A percentile compares a stretch with the other conserved stretches of the same genome.
Conservation (phyloP, 2,329 filamentous ascomycete species). For the Exophiala calicioides region DNA sequence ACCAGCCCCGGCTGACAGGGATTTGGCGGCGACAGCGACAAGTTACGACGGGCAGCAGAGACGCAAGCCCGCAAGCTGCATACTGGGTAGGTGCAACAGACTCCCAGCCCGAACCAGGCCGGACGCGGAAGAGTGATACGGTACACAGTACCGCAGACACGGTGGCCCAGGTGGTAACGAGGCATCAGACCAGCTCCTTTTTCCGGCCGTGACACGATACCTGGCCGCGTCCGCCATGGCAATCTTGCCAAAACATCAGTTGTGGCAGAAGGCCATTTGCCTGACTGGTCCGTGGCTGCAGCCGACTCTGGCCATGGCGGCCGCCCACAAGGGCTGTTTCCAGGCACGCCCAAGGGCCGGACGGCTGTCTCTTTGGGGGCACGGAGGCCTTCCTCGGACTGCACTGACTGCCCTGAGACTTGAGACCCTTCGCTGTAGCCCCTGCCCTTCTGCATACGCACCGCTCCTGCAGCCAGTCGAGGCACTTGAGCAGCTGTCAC, state of each 20-base stretch:
- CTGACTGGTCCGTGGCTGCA: slow-evolving; percentile 1
- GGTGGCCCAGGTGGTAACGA: background rate
- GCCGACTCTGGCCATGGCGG: background rate
- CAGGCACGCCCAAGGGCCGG: slow-evolving; percentile 3
- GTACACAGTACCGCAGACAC: background rate
- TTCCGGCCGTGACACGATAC: too few relatives aligned
- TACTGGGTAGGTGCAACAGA: slow-evolving; percentile 1
- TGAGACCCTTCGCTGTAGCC: too few relatives aligned
- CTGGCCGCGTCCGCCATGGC: too few relatives aligned
- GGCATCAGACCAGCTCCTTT: slow-evolving; percentile 1
- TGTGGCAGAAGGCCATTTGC: slow-evolving; percentile 21
- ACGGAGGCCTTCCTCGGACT: too few relatives aligned
- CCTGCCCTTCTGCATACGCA: too few relatives aligned
- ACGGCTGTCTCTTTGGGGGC: slow-evolving; percentile 2
- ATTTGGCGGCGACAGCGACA: slow-evolving; percentile 20
- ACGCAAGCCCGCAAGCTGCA: slow-evolving; percentile 12
- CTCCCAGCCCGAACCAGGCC: slow-evolving; percentile 1
- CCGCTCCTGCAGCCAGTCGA: too few relatives aligned
- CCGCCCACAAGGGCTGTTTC: slow-evolving; percentile 11
- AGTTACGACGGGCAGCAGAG: slow-evolving; percentile 19
- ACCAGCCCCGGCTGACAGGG: slow-evolving; percentile 24
- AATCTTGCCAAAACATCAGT: background rate
- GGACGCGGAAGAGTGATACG: background rate
- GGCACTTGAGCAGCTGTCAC: too few relatives aligned
- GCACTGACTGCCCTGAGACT: too few relatives aligned